Conservation (phyloP, 345 rosid genomes). For the Anastatica hierochuntica region DNA sequence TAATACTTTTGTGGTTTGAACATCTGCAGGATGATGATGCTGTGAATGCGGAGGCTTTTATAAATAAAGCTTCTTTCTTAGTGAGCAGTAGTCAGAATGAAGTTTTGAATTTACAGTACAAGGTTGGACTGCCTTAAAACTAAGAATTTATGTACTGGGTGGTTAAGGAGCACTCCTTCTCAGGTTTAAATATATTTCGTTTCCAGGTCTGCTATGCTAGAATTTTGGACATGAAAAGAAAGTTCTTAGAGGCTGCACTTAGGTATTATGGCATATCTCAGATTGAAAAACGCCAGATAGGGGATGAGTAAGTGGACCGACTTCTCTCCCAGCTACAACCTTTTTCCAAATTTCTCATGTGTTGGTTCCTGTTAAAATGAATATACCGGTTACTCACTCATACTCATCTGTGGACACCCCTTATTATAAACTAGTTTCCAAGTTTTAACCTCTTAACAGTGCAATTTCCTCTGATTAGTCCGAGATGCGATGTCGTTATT, state of each 20-base stretch:
- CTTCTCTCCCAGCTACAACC: slow-evolving; percentile 9
- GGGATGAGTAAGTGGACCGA: slow-evolving; percentile 62
- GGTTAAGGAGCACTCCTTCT: not conserved
- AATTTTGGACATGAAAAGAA: slow-evolving; percentile 92
- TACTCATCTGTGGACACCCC: not conserved
- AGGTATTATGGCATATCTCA: slow-evolving; percentile 91
- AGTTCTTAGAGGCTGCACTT: slow-evolving; percentile 92
- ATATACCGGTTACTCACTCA: not conserved
- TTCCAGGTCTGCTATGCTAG: slow-evolving; percentile 89
- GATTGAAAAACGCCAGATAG: slow-evolving; percentile 86
- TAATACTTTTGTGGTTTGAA: slow-evolving; percentile 8
- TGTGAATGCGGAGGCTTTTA: slow-evolving; percentile 90
- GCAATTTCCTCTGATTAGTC: not conserved
- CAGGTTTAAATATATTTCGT: not conserved
- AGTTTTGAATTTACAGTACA: slow-evolving; percentile 80
- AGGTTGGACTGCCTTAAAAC: slow-evolving; percentile 36
- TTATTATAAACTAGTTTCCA: not conserved
- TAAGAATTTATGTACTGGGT: not conserved
- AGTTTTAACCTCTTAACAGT: not conserved
- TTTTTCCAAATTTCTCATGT: not conserved
- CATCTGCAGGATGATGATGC: slow-evolving; percentile 91
- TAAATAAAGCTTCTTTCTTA: slow-evolving; percentile 93
- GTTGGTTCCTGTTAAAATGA: not conserved
- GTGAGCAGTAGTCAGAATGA: slow-evolving; percentile 95
- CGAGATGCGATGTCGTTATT: not conserved